A percentile compares a stretch with the other conserved stretches of the same genome.
phyloP scores from a whole-genome alignment of 164 flowering plant genomes.

The Houttuynia cordata region DNA sequence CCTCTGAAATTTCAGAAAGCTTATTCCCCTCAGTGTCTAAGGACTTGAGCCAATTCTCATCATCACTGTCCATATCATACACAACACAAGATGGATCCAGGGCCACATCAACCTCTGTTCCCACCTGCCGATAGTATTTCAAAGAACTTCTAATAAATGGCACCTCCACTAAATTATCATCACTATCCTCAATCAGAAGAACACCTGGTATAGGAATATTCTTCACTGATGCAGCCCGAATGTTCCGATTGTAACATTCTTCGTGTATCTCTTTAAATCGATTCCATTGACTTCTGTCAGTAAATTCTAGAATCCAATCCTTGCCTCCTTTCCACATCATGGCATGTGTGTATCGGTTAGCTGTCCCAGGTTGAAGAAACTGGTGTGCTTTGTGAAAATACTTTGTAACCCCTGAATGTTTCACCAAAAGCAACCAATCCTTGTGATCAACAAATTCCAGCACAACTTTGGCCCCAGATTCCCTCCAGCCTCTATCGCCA shows the following conservation, averaged over 20 bases:
- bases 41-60: slow-evolving; percentile 62
- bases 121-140: slow-evolving; percentile 61
- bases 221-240: slow-evolving; percentile 73
- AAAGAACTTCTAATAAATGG: slow-evolving; percentile 42
- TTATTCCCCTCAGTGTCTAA: slow-evolving; percentile 12
- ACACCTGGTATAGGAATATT: slow-evolving; percentile 98
- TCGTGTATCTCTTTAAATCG: slow-evolving; percentile 93
- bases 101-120: slow-evolving; percentile 83
- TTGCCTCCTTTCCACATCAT: slow-evolving; percentile 99
- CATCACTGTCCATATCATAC: slow-evolving; percentile 99
- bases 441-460: slow-evolving; percentile 63
- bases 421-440: slow-evolving; percentile 83
- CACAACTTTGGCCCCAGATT: slow-evolving; percentile 54
- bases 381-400: slow-evolving; percentile 80
- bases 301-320: slow-evolving; percentile 91
- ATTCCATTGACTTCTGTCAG: slow-evolving; percentile 78
- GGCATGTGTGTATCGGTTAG: slow-evolving; percentile 87
- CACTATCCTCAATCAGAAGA: slow-evolving; percentile 53
- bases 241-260: slow-evolving; percentile 81
- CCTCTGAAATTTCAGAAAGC: slow-evolving; percentile 37
- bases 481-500: slow-evolving; percentile 88
- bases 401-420: slow-evolving; percentile 47
- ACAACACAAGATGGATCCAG: slow-evolving; percentile 57
- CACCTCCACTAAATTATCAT: slow-evolving; percentile 36
- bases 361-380: slow-evolving; percentile 77